Base-by-base conservation (phyloP, 2,329 filamentous ascomycete species). In the Penicillium sp. region DNA sequence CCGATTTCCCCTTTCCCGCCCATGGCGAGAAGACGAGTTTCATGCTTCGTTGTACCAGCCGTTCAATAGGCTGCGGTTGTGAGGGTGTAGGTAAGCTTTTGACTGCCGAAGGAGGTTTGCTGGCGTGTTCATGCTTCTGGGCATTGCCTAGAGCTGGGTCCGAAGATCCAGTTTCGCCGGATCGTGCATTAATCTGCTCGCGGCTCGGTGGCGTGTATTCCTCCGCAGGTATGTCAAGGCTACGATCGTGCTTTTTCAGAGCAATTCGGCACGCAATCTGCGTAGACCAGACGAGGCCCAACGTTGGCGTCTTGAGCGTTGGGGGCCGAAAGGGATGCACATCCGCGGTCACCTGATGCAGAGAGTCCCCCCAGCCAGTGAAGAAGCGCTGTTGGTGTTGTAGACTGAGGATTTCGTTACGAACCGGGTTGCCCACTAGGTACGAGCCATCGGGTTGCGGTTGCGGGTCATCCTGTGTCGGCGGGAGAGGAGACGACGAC, bases 321-420 rank as follows among this genome's bases (percentile, higher is more conserved):
- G 57, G 47, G 30, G 54, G 61, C 30, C 65, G 63, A 31, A 58
- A 50, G 5, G 57, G 50, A n/a, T 52, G 58, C 7, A 45, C 13
- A 59, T 73, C 66, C 9, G 65, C 44, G 13, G 60, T 62, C 1
- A 69, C 58, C 29, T 62, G 65, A 17, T 66, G 64, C 7, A 21
- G 80, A 60, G 88, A 83, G 75, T 96, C 91, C 23, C 94, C 93
- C 94, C 95, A 97, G 66, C 95, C 93, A 4, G 93, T 96, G 78
- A 97, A 96, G 87, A 93, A 97, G 48, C 91, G 86, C 75, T 97
- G 92, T 77, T 98, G 94, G 76, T 97, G 91, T 69, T 96, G 90
- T 8, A 97, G 85, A 35, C 87, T 85, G 44, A 97, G 82, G 0
- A 89, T 86, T 13, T 86, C 83, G 47, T 73, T 75, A 19, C 75